Conservation (phyloP, 2,329 filamentous ascomycete genomes). For the Alternaria arbusti region DNA sequence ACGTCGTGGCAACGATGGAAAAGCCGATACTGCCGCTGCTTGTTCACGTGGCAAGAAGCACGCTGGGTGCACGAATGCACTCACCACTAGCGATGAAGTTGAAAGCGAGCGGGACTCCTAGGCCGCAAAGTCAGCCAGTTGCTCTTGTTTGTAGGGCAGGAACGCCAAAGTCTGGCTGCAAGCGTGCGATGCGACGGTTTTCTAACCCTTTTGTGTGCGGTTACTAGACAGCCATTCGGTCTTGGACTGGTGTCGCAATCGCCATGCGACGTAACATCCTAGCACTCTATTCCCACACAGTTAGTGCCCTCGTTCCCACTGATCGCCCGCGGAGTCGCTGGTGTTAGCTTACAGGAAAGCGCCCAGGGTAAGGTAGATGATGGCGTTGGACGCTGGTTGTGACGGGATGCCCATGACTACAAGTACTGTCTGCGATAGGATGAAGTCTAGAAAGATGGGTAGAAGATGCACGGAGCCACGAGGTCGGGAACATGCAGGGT, state of each 20-base stretch:
- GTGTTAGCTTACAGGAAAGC: slow-evolving; percentile 69
- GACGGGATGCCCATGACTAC: slow-evolving; percentile 75
- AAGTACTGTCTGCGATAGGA: slow-evolving; percentile 4
- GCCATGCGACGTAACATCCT: slow-evolving; percentile 66
- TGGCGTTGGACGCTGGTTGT: slow-evolving; percentile 77
- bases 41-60: slow-evolving; percentile 49
- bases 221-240: slow-evolving; percentile 77
- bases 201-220: slow-evolving; percentile 78
- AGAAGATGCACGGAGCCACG: slow-evolving; percentile 10
- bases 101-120: slow-evolving; percentile 79
- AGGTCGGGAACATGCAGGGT: slow-evolving; percentile 26
- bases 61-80: slow-evolving; percentile 57
- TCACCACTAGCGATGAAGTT: slow-evolving; percentile 94
- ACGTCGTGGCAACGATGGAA: slow-evolving; percentile 13
- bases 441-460: slow-evolving; percentile 8
- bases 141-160: background rate
- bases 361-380: slow-evolving; percentile 81
- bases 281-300: slow-evolving; percentile 58
- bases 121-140: slow-evolving; percentile 24
- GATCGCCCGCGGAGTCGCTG: background rate
- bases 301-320: slow-evolving; percentile 14
- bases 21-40: slow-evolving; percentile 69
- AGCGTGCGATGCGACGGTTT: slow-evolving; percentile 12
- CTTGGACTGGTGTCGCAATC: slow-evolving; percentile 67
- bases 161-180: slow-evolving; percentile 8